Evolutionary conservation across 768 basidiomycete species (phyloP).

Genomic region (Termitomyces sp.): DNA sequence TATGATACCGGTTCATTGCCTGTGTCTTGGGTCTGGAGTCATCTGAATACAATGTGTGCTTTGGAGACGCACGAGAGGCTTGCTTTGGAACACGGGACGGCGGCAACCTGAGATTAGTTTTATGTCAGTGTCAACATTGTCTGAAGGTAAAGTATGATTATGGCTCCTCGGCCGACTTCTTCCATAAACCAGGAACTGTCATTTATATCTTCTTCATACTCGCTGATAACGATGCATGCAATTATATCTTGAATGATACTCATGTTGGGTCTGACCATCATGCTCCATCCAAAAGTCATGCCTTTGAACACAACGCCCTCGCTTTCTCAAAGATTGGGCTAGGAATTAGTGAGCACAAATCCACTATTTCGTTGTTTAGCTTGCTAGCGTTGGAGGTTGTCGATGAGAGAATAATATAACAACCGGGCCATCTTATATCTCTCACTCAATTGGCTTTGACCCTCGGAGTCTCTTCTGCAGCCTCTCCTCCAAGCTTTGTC

Average conservation of each 20-base stretch:
- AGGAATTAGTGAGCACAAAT: constrained; percentile 22
- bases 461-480: not conserved
- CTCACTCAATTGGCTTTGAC: not conserved
- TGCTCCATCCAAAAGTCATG: constrained; percentile 17
- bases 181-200: constrained; percentile 22
- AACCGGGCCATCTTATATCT: too few relatives aligned
- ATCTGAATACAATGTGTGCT: not conserved
- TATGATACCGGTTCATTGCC: too few relatives aligned
- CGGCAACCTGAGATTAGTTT: not conserved
- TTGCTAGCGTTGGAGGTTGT: too few relatives aligned
- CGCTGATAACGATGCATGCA: constrained; percentile 20
- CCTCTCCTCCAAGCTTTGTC: not conserved
- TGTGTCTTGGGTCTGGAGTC: too few relatives aligned
- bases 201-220: constrained; percentile 29
- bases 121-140: not conserved
- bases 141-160: not conserved
- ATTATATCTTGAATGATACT: constrained; percentile 27
- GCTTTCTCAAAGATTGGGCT: constrained; percentile 23
- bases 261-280: constrained; percentile 20
- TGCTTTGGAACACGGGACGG: not conserved
- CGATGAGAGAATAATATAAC: too few relatives aligned
- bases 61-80: not conserved
- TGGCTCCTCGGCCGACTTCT: not conserved
- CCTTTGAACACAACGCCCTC: constrained; percentile 24
- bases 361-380: constrained; percentile 22